phyloP scores from a whole-genome alignment of 148 eudicot genomes.

The Nepenthes mirabilis region DNA sequence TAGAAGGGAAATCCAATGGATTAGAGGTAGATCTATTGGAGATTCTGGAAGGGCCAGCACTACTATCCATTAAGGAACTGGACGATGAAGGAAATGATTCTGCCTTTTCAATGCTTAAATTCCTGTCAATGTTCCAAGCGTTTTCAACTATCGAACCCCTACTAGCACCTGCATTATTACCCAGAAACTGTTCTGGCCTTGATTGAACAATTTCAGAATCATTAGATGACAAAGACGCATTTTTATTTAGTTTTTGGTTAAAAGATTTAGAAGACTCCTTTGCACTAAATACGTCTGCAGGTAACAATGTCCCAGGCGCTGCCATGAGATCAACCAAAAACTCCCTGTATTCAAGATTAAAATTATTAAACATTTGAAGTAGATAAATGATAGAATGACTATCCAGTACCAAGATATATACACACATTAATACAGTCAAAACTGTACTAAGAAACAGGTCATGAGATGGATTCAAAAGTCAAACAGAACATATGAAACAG shows the following conservation, averaged over 20 bases:
- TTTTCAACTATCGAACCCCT: conserved; percentile 21
- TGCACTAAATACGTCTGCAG: conserved; percentile 54
- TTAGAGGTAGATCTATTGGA: conserved; percentile 25
- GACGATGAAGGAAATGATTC: conserved; percentile 31
- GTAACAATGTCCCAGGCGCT: conserved; percentile 91
- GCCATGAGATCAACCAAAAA: conserved; percentile 99
- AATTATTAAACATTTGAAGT: background rate
- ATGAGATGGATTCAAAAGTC: too few relatives aligned
- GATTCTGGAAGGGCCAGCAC: conserved; percentile 51
- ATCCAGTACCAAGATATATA: background rate
- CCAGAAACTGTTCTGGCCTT: conserved; percentile 15
- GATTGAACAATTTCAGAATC: conserved; percentile 28
- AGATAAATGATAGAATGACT: background rate
- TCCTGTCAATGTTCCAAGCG: conserved; percentile 13
- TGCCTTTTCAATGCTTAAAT: conserved; percentile 18
- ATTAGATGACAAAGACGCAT: conserved; percentile 13
- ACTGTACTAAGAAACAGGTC: background rate
- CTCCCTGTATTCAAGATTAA: conserved; percentile 44
- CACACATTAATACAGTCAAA: too few relatives aligned
- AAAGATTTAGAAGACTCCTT: conserved; percentile 37
- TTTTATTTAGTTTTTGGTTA: conserved; percentile 30
- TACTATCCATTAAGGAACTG: conserved; percentile 17
- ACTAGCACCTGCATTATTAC: conserved; percentile 15
- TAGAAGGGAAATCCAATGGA: conserved; percentile 47
- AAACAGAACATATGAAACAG: too few relatives aligned